Evolutionary conservation across 1,284 basidiomycete genomes (phyloP).

Genomic region (Vanrija sp.): DNA sequence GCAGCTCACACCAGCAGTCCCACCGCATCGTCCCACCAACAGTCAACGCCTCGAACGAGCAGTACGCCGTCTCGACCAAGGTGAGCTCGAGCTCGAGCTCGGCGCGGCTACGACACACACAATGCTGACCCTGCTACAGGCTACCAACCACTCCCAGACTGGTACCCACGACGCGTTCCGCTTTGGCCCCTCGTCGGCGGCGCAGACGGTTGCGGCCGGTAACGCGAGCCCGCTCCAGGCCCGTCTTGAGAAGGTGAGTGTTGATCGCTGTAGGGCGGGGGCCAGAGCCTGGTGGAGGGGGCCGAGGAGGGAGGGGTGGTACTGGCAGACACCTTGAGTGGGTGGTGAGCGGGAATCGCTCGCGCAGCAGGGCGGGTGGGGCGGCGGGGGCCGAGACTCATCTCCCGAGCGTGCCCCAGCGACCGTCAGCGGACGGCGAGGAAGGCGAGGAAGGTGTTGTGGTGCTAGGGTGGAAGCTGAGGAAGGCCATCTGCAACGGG

Average conservation of each 20-base stretch:
- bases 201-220: conserved; percentile 32
- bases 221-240: conserved; percentile 41
- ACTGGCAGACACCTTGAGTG: no score
- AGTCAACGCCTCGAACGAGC: conserved; percentile 32
- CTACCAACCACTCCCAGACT: conserved; percentile 41
- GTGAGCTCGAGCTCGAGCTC: conserved; percentile 15
- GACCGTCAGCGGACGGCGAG: no score
- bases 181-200: conserved; percentile 38
- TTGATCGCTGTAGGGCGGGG: no score
- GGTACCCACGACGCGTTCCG: conserved; percentile 46
- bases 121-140: conserved; percentile 15
- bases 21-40: conserved; percentile 39
- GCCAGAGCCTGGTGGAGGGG: no score
- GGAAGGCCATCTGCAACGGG: not conserved
- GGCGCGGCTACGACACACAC: no score
- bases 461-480: not conserved
- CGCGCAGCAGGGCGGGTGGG: no score
- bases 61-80: conserved; percentile 40
- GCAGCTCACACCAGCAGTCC: conserved; percentile 25
- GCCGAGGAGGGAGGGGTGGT: no score
- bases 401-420: no score
- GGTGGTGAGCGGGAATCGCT: no score
- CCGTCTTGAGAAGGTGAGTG: conserved; percentile 44
- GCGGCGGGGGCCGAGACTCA: no score
- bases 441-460: not conserved